Base-by-base conservation (phyloP, 768 basidiomycete genomes). In the Tricholoma furcatifolium region DNA sequence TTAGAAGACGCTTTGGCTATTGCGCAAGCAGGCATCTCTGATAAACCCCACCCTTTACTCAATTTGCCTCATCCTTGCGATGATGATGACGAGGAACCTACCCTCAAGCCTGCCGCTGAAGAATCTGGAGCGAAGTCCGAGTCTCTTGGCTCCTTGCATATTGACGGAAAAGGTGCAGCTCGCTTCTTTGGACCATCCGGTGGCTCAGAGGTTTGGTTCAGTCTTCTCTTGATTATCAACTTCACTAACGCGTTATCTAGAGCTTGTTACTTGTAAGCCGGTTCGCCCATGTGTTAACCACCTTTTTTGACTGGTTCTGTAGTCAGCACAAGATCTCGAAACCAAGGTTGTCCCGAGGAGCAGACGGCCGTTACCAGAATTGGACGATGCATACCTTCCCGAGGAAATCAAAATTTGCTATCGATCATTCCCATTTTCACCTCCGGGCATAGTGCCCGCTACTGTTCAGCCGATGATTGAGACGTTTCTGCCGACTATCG, bases 1-100 rank as follows among this genome's bases (percentile, higher is more conserved):
- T 67, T 83, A 18, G 81, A 84, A 62, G 80, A 81, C 58, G 81
- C 80, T 15, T 61, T 83, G 17, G 75, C 75, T 20, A 79, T 80
- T 27, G 62, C 76, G 18, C 73, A 81, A 45, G 59, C 68, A 21
- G 61, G 67, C n/a, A 63, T 70, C 41, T 73, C 75, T 17, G 59
- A 67, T 51, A 57, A 69, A 46, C 65, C 69, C 1, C 78, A 80
- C 55, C 80, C 79, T 1, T 60, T 79, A n/a, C 69, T 80, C 7
- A 27, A 50, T n/a, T 54, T 35, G 46, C 51, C 39, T 6, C 59
- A 59, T 3, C 62, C 64, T n/a, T n/a, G 18, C 4, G 65, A 63
- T 6, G 72, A 73, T 2, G 71, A 68, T 23, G 65, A 67, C 12
- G 64, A 63, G 44, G 62, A 63, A 23, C 44, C 59, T 15, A 53